Percentiles rank a stretch among this genome's conserved stretches.
Conservation (phyloP, 768 basidiomycete genomes). For the Psilocybe cyanescens region DNA sequence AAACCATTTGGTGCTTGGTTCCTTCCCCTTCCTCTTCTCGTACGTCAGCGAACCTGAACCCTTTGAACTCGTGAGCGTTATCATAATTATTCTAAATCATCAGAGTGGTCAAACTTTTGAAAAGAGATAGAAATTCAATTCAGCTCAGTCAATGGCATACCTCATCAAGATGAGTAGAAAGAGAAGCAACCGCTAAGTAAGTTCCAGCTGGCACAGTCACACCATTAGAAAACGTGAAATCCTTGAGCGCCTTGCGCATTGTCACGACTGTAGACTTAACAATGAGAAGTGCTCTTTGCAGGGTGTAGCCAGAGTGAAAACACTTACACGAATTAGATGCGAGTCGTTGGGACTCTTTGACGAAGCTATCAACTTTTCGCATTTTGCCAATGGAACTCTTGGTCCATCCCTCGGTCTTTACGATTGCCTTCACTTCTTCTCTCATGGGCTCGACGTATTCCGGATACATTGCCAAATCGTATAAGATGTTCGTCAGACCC, state of each 20-base stretch:
- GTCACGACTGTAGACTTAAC: constrained; percentile 22
- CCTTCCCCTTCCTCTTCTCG: constrained; percentile 36
- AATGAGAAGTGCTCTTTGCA: too few relatives aligned
- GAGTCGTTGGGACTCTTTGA: constrained; percentile 41
- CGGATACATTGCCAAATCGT: constrained; percentile 29
- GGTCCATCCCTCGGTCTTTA: constrained; percentile 34
- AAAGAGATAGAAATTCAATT: too few relatives aligned
- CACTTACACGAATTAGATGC: constrained; percentile 21
- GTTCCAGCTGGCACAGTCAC: constrained; percentile 18
- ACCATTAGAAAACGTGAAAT: constrained; percentile 20
- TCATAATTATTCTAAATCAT: constrained; percentile 36
- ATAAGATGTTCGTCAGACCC: constrained; percentile 32
- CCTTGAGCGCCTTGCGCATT: constrained; percentile 26
- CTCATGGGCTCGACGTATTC: constrained; percentile 19
- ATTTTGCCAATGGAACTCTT: constrained; percentile 36
- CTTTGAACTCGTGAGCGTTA: constrained; percentile 44
- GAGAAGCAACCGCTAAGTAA: constrained; percentile 16
- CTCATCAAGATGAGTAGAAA: constrained; percentile 18
- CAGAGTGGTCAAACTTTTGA: too few relatives aligned
- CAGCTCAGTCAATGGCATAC: neutral
- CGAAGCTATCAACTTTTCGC: constrained; percentile 46
- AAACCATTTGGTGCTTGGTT: constrained; percentile 20
- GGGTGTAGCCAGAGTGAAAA: neutral
- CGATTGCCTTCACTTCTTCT: constrained; percentile 36
- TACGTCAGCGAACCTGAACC: constrained; percentile 49